Evolutionary conservation across 768 basidiomycete genomes (phyloP).

Genomic region (Rubroboletus satanas): DNA sequence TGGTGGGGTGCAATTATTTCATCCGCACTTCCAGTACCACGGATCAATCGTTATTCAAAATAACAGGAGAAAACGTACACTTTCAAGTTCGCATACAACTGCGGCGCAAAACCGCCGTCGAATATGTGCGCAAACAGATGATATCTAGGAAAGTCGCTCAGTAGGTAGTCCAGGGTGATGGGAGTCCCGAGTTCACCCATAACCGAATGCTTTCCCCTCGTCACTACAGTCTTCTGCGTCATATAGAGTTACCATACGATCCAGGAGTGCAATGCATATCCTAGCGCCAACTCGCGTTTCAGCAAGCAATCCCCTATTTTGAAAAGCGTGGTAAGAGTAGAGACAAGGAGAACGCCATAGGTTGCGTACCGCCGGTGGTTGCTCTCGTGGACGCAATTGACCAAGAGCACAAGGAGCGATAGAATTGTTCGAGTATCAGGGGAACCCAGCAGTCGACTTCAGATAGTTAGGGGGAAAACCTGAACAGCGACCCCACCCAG

Average conservation of each 20-base stretch:
- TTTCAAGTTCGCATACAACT: constrained; percentile 56
- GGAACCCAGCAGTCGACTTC: constrained; percentile 58
- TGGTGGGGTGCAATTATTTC: constrained; percentile 83
- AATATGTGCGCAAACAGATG: constrained; percentile 61
- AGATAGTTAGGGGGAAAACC: constrained; percentile 6
- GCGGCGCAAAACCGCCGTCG: constrained; percentile 52
- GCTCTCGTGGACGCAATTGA: constrained; percentile 66
- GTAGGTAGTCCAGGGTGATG: constrained; percentile 2
- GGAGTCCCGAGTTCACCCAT: constrained; percentile 49
- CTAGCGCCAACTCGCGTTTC: constrained; percentile 55
- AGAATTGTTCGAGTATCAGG: constrained; percentile 59
- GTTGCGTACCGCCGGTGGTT: constrained; percentile 50
- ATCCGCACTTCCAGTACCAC: constrained; percentile 42
- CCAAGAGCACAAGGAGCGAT: constrained; percentile 63
- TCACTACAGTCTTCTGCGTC: constrained; percentile 65
- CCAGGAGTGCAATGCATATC: constrained; percentile 65
- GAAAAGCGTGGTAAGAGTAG: neutral
- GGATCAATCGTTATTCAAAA: constrained; percentile 3
- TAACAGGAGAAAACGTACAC: constrained; percentile 44
- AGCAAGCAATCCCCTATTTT: constrained; percentile 45
- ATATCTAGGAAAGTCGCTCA: constrained; percentile 44
- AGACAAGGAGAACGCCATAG: constrained; percentile 5
- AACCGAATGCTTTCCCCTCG: constrained; percentile 67
- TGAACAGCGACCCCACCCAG: neutral
- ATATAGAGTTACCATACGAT: constrained; percentile 65